These are phyloP conservation scores for Aspergillus intermedius DNA, from an alignment of 2,329 filamentous ascomycete species.

Conservation along the genomic window DNA sequence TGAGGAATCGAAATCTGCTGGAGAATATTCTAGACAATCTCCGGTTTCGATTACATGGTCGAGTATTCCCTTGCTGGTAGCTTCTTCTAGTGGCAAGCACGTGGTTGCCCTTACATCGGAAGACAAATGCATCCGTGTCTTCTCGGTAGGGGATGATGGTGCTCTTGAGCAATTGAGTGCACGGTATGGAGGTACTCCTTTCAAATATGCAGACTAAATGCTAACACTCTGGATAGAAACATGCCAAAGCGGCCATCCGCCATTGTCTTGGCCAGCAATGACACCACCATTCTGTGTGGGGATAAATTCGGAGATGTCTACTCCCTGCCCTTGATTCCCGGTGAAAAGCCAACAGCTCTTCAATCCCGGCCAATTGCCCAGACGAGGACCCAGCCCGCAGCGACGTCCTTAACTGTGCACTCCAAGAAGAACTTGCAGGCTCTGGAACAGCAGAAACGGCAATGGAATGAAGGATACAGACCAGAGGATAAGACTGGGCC, in stretches of 20 bases:
- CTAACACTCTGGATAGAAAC: conserved; percentile 42
- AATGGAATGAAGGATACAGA: conserved; percentile 35
- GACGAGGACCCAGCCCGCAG: conserved; percentile 43
- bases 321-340: conserved; percentile 64
- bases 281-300: conserved; percentile 67
- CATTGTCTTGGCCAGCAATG: conserved; percentile 62
- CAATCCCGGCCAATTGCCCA: conserved; percentile 20
- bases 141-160: conserved; percentile 59
- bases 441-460: conserved; percentile 51
- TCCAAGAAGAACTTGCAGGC: conserved; percentile 54
- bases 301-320: conserved; percentile 99
- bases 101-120: conserved; percentile 76
- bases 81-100: conserved; percentile 59
- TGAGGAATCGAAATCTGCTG: conserved; percentile 7
- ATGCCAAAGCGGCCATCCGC: conserved; percentile 90
- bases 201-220: not conserved
- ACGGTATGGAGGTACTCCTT: conserved; percentile 48
- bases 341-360: conserved; percentile 28
- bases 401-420: conserved; percentile 55
- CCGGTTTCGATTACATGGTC: conserved; percentile 35
- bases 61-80: conserved; percentile 62
- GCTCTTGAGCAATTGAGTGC: conserved; percentile 61
- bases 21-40: conserved; percentile 14
- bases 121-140: conserved; percentile 84
- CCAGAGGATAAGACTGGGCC: conserved; percentile 44